Percentiles rank a stretch among this genome's conserved stretches.
Evolutionary conservation across 2,329 filamentous ascomycete genomes (phyloP).

Genomic region (Xylaria sp.): DNA sequence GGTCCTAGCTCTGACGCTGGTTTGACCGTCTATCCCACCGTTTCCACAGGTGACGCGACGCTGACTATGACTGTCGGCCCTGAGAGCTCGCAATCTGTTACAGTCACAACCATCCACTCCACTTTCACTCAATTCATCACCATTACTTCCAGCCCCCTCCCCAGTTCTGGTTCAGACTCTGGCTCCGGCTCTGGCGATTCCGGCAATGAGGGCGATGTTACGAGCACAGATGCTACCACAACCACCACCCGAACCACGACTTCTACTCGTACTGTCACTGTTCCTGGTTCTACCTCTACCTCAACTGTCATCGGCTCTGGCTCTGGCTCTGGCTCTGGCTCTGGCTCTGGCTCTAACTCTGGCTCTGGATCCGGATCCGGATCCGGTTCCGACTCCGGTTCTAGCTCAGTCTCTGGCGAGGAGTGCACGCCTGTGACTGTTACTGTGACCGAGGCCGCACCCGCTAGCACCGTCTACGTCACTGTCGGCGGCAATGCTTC

Average conservation of each 20-base stretch:
- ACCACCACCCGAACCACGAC: slow-evolving; percentile 49
- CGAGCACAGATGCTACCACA: slow-evolving; percentile 42
- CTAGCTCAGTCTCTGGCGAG: slow-evolving; percentile 38
- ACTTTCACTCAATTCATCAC: slow-evolving; percentile 48
- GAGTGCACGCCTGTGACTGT: slow-evolving; percentile 47
- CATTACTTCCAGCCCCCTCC: slow-evolving; percentile 40
- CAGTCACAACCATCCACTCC: slow-evolving; percentile 49
- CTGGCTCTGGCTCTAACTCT: slow-evolving; percentile 33
- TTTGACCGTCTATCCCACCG: slow-evolving; percentile 28
- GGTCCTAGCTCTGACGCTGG: slow-evolving; percentile 35
- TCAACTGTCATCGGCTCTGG: slow-evolving; percentile 34
- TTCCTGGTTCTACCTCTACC: slow-evolving; percentile 37
- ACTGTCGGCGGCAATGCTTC: slow-evolving; percentile 39
- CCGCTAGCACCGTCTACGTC: slow-evolving; percentile 49
- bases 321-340: slow-evolving; percentile 35
- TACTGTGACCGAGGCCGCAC: slow-evolving; percentile 48
- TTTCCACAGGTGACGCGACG: slow-evolving; percentile 33
- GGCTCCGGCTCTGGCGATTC: slow-evolving; percentile 20
- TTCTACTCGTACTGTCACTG: slow-evolving; percentile 50
- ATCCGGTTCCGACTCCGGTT: not conserved
- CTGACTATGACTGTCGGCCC: slow-evolving; percentile 48
- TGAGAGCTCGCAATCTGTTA: slow-evolving; percentile 45
- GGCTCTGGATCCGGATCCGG: slow-evolving; percentile 31
- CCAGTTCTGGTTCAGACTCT: slow-evolving; percentile 26
- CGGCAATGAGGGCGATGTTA: slow-evolving; percentile 35